Evolutionary conservation across 225 moss, liverwort and hornwort genomes (phyloP).

Genomic region (Sphagnum tenellum): DNA sequence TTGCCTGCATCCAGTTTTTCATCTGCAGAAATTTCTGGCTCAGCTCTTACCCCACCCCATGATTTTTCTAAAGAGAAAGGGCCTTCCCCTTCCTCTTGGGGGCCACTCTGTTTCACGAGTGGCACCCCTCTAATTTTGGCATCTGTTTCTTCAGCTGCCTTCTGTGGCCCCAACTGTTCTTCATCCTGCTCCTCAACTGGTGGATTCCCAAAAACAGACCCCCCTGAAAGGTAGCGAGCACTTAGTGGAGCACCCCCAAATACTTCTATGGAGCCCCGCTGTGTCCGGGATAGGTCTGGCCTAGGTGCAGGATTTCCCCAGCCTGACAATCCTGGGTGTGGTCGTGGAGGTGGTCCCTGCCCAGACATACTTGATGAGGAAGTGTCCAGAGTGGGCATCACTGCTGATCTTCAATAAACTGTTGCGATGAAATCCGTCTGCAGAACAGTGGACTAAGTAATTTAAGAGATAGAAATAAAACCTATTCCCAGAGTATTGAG

Average conservation of each 20-base stretch:
- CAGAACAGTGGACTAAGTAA: too few relatives aligned
- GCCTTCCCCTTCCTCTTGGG: neutral
- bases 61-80: conserved; percentile 6
- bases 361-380: too few relatives aligned
- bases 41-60: neutral
- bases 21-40: neutral
- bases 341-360: too few relatives aligned
- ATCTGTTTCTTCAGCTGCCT: conserved; percentile 8
- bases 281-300: conserved; percentile 12
- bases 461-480: too few relatives aligned
- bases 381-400: too few relatives aligned
- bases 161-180: neutral
- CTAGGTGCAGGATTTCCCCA: neutral
- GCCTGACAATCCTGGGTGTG: too few relatives aligned
- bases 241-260: conserved; percentile 50
- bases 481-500: too few relatives aligned
- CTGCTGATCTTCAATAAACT: too few relatives aligned
- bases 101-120: conserved; percentile 9
- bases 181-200: neutral
- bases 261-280: conserved; percentile 46
- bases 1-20: neutral
- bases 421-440: too few relatives aligned
- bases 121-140: neutral
- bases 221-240: conserved; percentile 24
- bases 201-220: conserved; percentile 4